A percentile compares a stretch with the other conserved stretches of the same genome.
phyloP scores from a whole-genome alignment of 768 basidiomycete species.

The Boletus rufocinnamomeus region DNA sequence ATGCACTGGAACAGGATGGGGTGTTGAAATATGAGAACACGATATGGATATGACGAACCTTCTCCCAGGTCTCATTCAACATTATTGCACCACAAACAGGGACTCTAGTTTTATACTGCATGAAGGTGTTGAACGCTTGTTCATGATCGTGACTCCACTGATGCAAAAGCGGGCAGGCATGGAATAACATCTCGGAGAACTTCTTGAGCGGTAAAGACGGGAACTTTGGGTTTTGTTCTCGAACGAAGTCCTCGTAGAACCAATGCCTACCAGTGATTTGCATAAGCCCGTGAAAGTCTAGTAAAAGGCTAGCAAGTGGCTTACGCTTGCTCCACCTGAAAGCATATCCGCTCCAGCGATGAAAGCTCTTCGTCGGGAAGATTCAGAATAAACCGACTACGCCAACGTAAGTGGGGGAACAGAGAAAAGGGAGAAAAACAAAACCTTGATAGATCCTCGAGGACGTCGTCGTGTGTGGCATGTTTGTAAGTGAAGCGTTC shows the following conservation, averaged over 20 bases:
- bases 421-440: slow-evolving; percentile 16
- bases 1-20: slow-evolving; percentile 61
- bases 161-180: slow-evolving; percentile 77
- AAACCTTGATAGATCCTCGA: slow-evolving; percentile 90
- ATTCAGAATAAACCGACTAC: slow-evolving; percentile 93
- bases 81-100: slow-evolving; percentile 98
- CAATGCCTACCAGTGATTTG: slow-evolving; percentile 69
- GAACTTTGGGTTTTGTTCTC: slow-evolving; percentile 84
- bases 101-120: slow-evolving; percentile 95
- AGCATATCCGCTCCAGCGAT: slow-evolving; percentile 92
- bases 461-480: slow-evolving; percentile 79
- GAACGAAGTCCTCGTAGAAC: slow-evolving; percentile 99
- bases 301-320: slow-evolving; percentile 35
- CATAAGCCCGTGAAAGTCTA: slow-evolving; percentile 17
- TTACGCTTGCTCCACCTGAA: slow-evolving; percentile 99
- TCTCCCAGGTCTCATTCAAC: slow-evolving; percentile 89
- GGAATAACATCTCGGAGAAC: slow-evolving; percentile 91
- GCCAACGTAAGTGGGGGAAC: slow-evolving; percentile 17
- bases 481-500: slow-evolving; percentile 62
- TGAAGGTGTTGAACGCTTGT: slow-evolving; percentile 83
- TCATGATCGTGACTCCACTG: slow-evolving; percentile 87
- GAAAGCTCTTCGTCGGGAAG: slow-evolving; percentile 91
- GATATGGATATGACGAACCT: slow-evolving; percentile 52
- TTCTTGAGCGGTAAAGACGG: slow-evolving; percentile 88
- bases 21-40: slow-evolving; percentile 11